Evolutionary conservation across 768 basidiomycete species (phyloP).

Genomic region (Clitopilus passeckerianus): DNA sequence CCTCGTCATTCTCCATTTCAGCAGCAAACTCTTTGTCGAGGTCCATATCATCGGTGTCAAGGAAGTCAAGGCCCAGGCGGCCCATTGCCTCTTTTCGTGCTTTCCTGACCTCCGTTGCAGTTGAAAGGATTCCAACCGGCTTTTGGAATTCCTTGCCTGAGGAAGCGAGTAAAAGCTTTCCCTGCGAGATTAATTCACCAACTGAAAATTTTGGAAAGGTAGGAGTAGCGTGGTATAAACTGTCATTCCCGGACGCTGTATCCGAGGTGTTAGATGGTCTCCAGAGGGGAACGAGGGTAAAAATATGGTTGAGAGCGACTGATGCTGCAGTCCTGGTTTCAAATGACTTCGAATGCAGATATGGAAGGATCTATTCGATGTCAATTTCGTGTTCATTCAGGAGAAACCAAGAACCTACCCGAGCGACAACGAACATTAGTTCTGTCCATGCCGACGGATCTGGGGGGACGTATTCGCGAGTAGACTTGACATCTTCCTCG

Average conservation of each 20-base stretch:
- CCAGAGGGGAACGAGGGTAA: slow-evolving; percentile 80
- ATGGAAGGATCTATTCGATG: slow-evolving; percentile 72
- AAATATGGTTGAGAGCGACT: slow-evolving; percentile 83
- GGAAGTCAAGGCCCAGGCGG: slow-evolving; percentile 82
- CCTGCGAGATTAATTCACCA: slow-evolving; percentile 67
- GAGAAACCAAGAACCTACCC: slow-evolving; percentile 42
- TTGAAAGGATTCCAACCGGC: slow-evolving; percentile 67
- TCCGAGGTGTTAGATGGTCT: slow-evolving; percentile 37
- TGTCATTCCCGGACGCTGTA: slow-evolving; percentile 19
- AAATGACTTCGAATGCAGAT: slow-evolving; percentile 84
- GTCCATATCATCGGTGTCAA: slow-evolving; percentile 84
- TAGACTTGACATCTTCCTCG: slow-evolving; percentile 71
- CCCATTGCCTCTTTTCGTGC: slow-evolving; percentile 88
- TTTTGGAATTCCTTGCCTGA: slow-evolving; percentile 90
- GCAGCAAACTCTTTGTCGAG: slow-evolving; percentile 76
- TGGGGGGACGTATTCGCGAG: slow-evolving; percentile 50
- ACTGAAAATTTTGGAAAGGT: slow-evolving; percentile 78
- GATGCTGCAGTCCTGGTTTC: slow-evolving; percentile 92
- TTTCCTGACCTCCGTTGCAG: slow-evolving; percentile 75
- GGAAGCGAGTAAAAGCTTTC: slow-evolving; percentile 79
- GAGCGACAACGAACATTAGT: slow-evolving; percentile 84
- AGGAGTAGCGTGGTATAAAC: slow-evolving; percentile 29
- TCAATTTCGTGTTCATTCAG: slow-evolving; percentile 3
- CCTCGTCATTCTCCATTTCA: slow-evolving; percentile 45
- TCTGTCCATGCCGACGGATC: slow-evolving; percentile 87